These are phyloP conservation scores for Diaporthe velutina DNA, from an alignment of 2,329 filamentous ascomycete genomes.

Conservation along the genomic window DNA sequence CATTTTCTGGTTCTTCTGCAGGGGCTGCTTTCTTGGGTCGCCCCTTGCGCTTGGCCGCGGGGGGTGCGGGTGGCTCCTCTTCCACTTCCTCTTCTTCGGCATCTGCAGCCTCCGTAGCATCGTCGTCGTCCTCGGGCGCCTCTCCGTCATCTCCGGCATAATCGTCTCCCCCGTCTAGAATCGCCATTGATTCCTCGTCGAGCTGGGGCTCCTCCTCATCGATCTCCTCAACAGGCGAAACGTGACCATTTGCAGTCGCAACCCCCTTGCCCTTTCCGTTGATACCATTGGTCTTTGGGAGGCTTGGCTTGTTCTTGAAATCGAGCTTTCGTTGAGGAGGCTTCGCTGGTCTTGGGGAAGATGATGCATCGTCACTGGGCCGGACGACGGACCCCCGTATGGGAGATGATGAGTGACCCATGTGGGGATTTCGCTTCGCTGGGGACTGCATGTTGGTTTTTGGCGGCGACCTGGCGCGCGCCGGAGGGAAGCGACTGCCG, in stretches of 20 bases:
- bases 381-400: conserved; percentile 53
- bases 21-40: conserved; percentile 33
- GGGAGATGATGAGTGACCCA: conserved; percentile 67
- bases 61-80: conserved; percentile 38
- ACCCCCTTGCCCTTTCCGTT: conserved; percentile 43
- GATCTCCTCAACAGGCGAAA: conserved; percentile 42
- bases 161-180: conserved; percentile 52
- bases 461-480: conserved; percentile 69
- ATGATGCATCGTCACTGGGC: conserved; percentile 44
- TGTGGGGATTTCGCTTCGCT: conserved; percentile 70
- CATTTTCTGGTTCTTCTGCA: conserved; percentile 32
- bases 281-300: conserved; percentile 48
- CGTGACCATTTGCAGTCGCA: conserved; percentile 24
- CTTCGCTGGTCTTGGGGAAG: conserved; percentile 46
- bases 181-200: conserved; percentile 43
- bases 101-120: conserved; percentile 34
- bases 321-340: conserved; percentile 68
- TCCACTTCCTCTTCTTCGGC: conserved; percentile 44
- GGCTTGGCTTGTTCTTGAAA: conserved; percentile 54
- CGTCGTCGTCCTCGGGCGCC: conserved; percentile 40
- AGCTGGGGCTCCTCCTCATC: conserved; percentile 47
- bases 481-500: conserved; percentile 61
- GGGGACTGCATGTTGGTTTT: conserved; percentile 74
- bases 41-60: conserved; percentile 32
- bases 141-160: conserved; percentile 49